phyloP scores from a whole-genome alignment of 305 asterid species.

The Plantago lanceolata region DNA sequence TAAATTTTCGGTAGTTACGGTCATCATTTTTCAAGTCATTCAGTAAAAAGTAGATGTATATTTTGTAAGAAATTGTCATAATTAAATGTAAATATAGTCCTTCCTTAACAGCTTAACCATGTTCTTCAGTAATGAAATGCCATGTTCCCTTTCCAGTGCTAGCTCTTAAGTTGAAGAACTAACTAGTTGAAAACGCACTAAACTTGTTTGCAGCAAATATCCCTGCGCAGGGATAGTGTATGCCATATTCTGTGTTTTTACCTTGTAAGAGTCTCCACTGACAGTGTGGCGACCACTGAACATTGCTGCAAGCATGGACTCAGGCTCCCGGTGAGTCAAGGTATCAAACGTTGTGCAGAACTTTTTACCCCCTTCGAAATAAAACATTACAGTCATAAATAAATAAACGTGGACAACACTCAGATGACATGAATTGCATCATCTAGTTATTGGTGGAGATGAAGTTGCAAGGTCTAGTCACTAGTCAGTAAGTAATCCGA shows the following conservation, averaged over 20 bases:
- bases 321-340: slow-evolving; percentile 79
- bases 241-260: slow-evolving; percentile 10
- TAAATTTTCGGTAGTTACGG: too few species aligned
- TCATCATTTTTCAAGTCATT: neutral
- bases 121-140: neutral
- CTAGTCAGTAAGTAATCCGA: too few species aligned
- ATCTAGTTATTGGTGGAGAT: neutral
- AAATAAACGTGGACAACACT: neutral
- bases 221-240: slow-evolving; percentile 4
- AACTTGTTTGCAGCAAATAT: slow-evolving; percentile 2
- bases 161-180: neutral
- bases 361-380: slow-evolving; percentile 67
- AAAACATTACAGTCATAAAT: slow-evolving; percentile 19
- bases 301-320: slow-evolving; percentile 96
- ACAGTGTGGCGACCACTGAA: slow-evolving; percentile 90
- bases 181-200: neutral
- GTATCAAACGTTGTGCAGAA: slow-evolving; percentile 81
- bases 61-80: neutral
- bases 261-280: slow-evolving; percentile 69
- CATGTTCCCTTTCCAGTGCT: neutral
- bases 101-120: neutral
- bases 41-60: neutral
- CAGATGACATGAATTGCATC: neutral
- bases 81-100: neutral
- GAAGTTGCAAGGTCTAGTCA: too few species aligned